Base-by-base conservation (phyloP, 148 eudicot species). In the Fagopyrum esculentum region DNA sequence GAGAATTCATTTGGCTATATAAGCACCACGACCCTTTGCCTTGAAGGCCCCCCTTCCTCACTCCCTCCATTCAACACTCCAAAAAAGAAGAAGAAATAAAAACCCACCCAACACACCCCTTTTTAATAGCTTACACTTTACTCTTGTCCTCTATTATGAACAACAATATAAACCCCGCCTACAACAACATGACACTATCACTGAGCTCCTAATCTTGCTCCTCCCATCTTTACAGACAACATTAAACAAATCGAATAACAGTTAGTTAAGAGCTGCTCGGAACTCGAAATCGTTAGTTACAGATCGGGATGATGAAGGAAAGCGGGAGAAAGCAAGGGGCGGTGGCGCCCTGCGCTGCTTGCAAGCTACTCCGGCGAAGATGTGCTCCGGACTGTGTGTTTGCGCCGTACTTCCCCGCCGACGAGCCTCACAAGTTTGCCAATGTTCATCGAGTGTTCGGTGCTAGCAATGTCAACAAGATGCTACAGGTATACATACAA, bases 381-480 rank as follows among this genome's bases (percentile, higher is more conserved):
- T 92, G 97, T 45, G 93, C 90, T 5, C 85, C 87, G 55, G 94
- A 88, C 9, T 92, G 97, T 60, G 84, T 92, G 0, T 92, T 89
- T 82, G 90, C 94, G 6, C 97, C 97, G 6, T 88, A 92, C 54
- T 92, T 92, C 73, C 94, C 94, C 0, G 94, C 94, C 11, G 91
- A 92, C n/a, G 89, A 89, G 79, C 97, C 97, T 0, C 94, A 89
- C 16, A 92, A 92, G 78, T 92, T 92, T 77, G 97, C 97, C 49
- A 88, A 91, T 76, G 97, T 92, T 4, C 97, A 92, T 76, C 79
- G 89, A 69, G 93, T 92, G 8, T 92, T 92, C 78, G 97, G 97
- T n/a, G 97, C 97, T 61, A 92, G 97, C 85, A 92, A 92, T 78
- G 97, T 92, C 75, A 92, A 88, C 90, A 92, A 92, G 84, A 90